A percentile compares a stretch with the other conserved stretches of the same genome.
These are phyloP conservation scores for Trifolium repens DNA, from an alignment of 306 rosid species.

Conservation along the genomic window DNA sequence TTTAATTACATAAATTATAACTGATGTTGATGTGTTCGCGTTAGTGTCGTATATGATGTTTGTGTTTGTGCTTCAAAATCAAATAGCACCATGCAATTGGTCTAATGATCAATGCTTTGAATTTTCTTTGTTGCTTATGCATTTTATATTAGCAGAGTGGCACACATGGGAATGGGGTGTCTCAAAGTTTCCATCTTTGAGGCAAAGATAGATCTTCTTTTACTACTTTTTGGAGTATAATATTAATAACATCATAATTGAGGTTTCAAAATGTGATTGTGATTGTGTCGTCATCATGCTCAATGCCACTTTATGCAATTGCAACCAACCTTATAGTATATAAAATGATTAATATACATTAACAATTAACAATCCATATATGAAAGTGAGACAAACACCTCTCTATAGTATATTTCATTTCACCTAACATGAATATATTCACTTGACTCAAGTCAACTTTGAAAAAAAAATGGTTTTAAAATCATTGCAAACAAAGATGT, in stretches of 20 bases:
- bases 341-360: no score
- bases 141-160: constrained; percentile 27
- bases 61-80: neutral
- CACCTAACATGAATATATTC: neutral
- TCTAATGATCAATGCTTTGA: constrained; percentile 35
- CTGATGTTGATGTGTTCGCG: neutral
- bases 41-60: neutral
- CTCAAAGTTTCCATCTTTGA: constrained; percentile 19
- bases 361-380: no score
- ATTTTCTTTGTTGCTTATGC: constrained; percentile 32
- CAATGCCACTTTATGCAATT: neutral
- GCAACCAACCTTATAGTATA: no score
- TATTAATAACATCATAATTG: neutral
- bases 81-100: constrained; percentile 32
- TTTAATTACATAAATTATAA: no score
- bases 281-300: neutral
- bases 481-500: neutral
- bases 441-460: neutral
- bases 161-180: constrained; percentile 58
- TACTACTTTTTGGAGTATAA: neutral
- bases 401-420: neutral
- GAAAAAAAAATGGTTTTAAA: neutral
- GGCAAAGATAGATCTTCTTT: neutral
- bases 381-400: no score
- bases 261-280: neutral